These are phyloP conservation scores for Sordariomycetes sp. DNA, from an alignment of 2,329 filamentous ascomycete genomes.

Conservation along the genomic window DNA sequence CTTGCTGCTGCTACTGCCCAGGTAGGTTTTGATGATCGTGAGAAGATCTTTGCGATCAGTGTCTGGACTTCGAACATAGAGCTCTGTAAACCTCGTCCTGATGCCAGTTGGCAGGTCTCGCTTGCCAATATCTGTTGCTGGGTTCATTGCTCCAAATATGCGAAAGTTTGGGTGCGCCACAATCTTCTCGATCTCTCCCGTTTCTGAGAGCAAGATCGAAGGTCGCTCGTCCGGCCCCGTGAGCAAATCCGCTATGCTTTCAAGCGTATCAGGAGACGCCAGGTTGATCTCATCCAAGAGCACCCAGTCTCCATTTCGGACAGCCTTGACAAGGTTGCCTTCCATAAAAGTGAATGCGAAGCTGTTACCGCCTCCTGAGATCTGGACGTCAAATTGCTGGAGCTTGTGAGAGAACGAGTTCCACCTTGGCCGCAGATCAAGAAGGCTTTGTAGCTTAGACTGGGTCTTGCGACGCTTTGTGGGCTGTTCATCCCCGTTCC, in stretches of 20 bases:
- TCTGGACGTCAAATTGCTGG: constrained; percentile 70
- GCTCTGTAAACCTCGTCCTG: constrained; percentile 85
- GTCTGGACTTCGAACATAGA: constrained; percentile 90
- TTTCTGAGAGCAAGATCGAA: constrained; percentile 84
- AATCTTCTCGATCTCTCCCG: constrained; percentile 84
- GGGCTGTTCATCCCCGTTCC: constrained; percentile 41
- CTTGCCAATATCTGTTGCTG: constrained; percentile 94
- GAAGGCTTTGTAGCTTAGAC: constrained; percentile 56
- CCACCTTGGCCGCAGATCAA: constrained; percentile 61
- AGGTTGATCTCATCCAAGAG: constrained; percentile 96
- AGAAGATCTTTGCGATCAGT: constrained; percentile 77
- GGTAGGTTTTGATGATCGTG: constrained; percentile 79
- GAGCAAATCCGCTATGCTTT: constrained; percentile 85
- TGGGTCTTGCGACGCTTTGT: constrained; percentile 60
- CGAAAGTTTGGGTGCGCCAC: constrained; percentile 86
- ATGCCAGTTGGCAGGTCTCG: constrained; percentile 84
- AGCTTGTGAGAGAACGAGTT: constrained; percentile 66
- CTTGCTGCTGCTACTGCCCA: constrained; percentile 61
- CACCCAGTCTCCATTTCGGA: constrained; percentile 93
- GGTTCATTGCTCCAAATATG: constrained; percentile 98
- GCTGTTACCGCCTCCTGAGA: constrained; percentile 59
- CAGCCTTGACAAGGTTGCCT: constrained; percentile 92
- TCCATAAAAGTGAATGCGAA: constrained; percentile 96
- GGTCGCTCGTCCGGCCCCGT: constrained; percentile 63
- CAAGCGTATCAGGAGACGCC: constrained; percentile 86